Evolutionary conservation across 352 stramenopile genomes (phyloP).

Genomic region (Phytophthora sansomeana): DNA sequence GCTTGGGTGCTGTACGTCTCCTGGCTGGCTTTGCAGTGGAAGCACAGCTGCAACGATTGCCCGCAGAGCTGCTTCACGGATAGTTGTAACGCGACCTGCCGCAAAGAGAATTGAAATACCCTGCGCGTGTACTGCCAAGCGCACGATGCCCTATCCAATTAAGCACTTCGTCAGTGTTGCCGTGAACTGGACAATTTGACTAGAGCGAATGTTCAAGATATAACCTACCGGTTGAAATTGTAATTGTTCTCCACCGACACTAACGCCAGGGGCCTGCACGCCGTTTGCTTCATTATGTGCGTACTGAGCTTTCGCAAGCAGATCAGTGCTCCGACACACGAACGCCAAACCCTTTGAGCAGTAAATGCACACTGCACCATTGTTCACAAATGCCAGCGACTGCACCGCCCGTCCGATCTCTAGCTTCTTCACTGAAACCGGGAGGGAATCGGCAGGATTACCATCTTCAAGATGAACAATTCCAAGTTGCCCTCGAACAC

Average conservation of each 20-base stretch:
- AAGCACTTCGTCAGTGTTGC: conserved; percentile 7
- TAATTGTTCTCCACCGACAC: conserved; percentile 33
- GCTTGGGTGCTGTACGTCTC: background rate
- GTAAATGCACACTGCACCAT: conserved; percentile 43
- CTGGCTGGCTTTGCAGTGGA: conserved; percentile 7
- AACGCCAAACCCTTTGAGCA: conserved; percentile 38
- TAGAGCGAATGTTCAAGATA: background rate
- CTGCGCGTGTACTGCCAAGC: conserved; percentile 29
- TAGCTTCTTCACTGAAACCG: conserved; percentile 23
- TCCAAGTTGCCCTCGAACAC: conserved; percentile 23
- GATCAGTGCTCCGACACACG: conserved; percentile 26
- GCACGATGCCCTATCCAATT: conserved; percentile 38
- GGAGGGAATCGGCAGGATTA: conserved; percentile 5
- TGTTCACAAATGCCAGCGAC: conserved; percentile 38
- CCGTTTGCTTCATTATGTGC: background rate
- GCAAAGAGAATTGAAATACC: conserved; percentile 45
- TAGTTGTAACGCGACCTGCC: conserved; percentile 43
- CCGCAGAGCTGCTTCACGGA: conserved; percentile 25
- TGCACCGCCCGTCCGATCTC: conserved; percentile 29
- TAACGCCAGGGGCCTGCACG: background rate
- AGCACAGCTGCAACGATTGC: conserved; percentile 34
- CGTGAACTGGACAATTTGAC: background rate
- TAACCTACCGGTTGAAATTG: conserved; percentile 38
- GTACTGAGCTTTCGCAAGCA: conserved; percentile 10
- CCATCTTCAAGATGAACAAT: conserved; percentile 12